Conservation (phyloP, 345 rosid species). For the Kandelia obovata region DNA sequence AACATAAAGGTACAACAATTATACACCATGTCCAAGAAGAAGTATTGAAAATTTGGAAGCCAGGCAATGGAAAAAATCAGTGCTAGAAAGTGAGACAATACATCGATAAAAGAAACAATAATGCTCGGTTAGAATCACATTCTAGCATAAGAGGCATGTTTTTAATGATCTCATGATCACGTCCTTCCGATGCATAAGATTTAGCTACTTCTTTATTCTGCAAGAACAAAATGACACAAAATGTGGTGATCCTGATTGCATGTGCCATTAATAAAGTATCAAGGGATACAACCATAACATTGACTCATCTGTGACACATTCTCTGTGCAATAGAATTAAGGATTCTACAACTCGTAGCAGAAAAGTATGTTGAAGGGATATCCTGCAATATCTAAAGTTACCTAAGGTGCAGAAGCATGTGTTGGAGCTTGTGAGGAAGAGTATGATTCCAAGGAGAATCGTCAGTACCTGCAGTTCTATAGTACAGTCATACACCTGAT, state of each 20-base stretch:
- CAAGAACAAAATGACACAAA: neutral
- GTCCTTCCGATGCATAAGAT: slow-evolving; percentile 41
- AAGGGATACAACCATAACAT: neutral
- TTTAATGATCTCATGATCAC: slow-evolving; percentile 63
- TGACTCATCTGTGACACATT: no score
- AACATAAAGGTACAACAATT: neutral
- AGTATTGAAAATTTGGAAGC: neutral
- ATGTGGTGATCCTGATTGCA: neutral
- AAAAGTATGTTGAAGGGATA: slow-evolving; percentile 51
- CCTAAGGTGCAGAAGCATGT: slow-evolving; percentile 79
- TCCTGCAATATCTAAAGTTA: slow-evolving; percentile 57
- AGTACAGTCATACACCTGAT: neutral
- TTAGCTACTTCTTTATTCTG: slow-evolving; percentile 49
- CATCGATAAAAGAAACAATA: slow-evolving; percentile 34
- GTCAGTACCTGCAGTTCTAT: slow-evolving; percentile 37
- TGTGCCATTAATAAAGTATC: neutral
- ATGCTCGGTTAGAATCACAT: slow-evolving; percentile 71
- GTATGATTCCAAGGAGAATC: slow-evolving; percentile 91
- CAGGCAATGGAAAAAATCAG: neutral
- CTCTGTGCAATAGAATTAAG: neutral
- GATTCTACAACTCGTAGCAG: slow-evolving; percentile 38
- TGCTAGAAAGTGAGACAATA: neutral
- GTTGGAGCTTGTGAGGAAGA: slow-evolving; percentile 87
- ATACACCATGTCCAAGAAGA: no score
- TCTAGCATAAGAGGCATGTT: slow-evolving; percentile 78